Evolutionary conservation across 2,329 filamentous ascomycete genomes (phyloP).

Genomic region (Claviceps sorghi): DNA sequence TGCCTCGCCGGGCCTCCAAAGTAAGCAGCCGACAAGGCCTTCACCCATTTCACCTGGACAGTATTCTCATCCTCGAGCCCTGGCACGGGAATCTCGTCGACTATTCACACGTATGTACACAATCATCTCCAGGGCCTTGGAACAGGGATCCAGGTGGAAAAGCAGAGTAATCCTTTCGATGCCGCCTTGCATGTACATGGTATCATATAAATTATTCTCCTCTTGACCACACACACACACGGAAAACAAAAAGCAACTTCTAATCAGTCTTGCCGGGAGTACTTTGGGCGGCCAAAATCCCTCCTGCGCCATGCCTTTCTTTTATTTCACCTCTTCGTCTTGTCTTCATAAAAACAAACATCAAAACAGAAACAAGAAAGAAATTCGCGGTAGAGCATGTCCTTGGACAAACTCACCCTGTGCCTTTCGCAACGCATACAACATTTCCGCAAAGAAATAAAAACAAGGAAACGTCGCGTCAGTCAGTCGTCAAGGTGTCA

Average conservation of each 20-base stretch:
- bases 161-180: background rate
- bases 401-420: background rate
- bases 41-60: too few relatives aligned
- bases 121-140: too few relatives aligned
- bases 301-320: background rate
- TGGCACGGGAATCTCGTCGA: too few relatives aligned
- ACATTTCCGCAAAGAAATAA: background rate
- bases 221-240: too few relatives aligned
- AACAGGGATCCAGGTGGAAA: too few relatives aligned
- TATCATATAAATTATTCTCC: too few relatives aligned
- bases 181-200: background rate
- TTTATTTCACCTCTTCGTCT: background rate
- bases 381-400: background rate
- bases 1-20: too few relatives aligned
- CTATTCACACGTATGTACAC: background rate
- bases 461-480: background rate
- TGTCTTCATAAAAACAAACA: background rate
- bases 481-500: constrained; percentile 1
- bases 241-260: too few relatives aligned
- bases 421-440: background rate
- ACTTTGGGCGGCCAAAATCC: background rate
- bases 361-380: background rate
- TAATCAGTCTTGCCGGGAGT: too few relatives aligned
- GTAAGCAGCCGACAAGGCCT: too few relatives aligned
- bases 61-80: too few relatives aligned